Base-by-base conservation (phyloP, 2,329 filamentous ascomycete species). In the Trichophyton simii region DNA sequence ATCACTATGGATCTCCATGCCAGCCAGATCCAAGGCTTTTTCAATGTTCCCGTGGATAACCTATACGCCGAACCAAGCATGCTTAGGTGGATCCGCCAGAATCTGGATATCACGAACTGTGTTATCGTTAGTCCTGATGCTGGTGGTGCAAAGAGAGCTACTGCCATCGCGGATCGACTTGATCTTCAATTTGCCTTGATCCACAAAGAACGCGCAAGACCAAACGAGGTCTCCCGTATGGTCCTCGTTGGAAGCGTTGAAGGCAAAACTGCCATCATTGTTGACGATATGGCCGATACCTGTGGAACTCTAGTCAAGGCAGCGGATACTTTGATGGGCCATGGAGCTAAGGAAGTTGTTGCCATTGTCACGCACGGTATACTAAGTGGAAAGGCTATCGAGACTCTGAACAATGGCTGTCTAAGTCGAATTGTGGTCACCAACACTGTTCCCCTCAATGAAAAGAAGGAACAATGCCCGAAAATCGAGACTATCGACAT, bases 211-310 rank as follows among this genome's bases (percentile, higher is more conserved):
- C 88, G 91, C 62, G 88, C 91, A 4, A 85, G 89, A n/a, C 86
- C 86, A 63, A 95, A 95, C 70, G 91, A 95, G 71, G 91, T 96
- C 64, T 90, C 88, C 8, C 87, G 89, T 69, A 95, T 96, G 90
- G 89, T 91, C 0, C 86, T 99, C n/a, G 92, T 97, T 58, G 94
- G 94, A 67, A 91, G 95, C 66, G 94, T 97, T 55, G 83, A 85
- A 67, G 88, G 89, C 77, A 94, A 94, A 78, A 86, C 92, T 34
- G 92, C 92, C 63, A 96, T 99, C 71, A 85, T 99, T 57, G 92
- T 99, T 57, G 92, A 97, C 73, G 92, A 97, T 73, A 96, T 97
- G 90, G 91, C 91, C 36, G 92, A 97, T 72, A 96, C 92, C 3
- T 96, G 91, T 73, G 91, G 91, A 67, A 96, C 90, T 1, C 79